Evolutionary conservation across 2,329 filamentous ascomycete genomes (phyloP), one percentile per base, ranked within the genome.

Genomic region (Aspergillus aculeatinus): DNA sequence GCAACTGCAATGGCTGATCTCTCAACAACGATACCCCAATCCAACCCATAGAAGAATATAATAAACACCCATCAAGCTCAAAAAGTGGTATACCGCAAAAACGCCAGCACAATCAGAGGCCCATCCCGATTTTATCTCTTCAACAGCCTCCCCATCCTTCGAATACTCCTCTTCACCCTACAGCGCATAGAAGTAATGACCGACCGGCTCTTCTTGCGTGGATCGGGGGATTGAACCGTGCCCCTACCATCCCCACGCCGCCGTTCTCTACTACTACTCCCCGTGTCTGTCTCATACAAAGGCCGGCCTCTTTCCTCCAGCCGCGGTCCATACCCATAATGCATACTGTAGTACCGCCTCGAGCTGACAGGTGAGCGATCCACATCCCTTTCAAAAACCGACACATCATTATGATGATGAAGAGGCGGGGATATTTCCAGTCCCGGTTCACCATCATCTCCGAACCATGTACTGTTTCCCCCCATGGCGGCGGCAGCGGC

Each of bases 111-210:
- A 23, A 23, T 29, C 21, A 21, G 3, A 35, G 33, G 39, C 14
- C 21, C 7, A 33, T 31, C 9, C 2, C 27, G 7, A 9, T 29
- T 44, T 52, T 52, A 64, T 55, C 58, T 69, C 55, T 61, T 66
- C 33, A 70, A 63, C 12, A 63, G 52, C 48, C 51, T 65, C 48
- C 63, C 67, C 42, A 68, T 48, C 12, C 51, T 60, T n/a, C 60
- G 62, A 14, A 68, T 39, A 25, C 60, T 68, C 33, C 55, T 65
- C 51, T 60, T 57, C 7, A 68, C 48, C 11, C 58, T 58, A 39
- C 54, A 54, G 4, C 62, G 62, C 58, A 68, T 55, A 5, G 44
- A 61, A 5, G 51, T 63, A 3, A 68, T 54, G 2, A 68, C 39
- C 1, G 66, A 62, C n/a, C 62, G 54, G 33, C 42, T 31, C 14